phyloP scores from a whole-genome alignment of 1,284 basidiomycete genomes.

The Inonotus hispidus region DNA sequence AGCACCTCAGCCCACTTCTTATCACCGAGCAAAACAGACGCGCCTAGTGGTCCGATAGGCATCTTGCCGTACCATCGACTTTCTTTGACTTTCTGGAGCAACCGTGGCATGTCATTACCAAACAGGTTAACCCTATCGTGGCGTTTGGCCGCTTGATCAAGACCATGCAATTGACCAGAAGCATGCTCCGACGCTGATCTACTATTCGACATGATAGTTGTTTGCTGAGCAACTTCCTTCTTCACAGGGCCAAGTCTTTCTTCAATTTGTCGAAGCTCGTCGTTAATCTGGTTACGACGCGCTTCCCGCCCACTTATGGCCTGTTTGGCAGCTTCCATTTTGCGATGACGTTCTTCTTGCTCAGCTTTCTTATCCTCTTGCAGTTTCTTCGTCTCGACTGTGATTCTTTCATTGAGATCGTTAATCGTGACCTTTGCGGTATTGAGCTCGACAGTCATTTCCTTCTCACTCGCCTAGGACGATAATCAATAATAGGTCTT shows the following conservation, averaged over 20 bases:
- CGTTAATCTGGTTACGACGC: slow-evolving; percentile 28
- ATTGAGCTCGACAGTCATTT: slow-evolving; percentile 41
- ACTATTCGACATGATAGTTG: slow-evolving; percentile 26
- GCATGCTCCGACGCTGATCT: slow-evolving; percentile 38
- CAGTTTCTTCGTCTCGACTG: slow-evolving; percentile 48
- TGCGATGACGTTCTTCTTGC: slow-evolving; percentile 40
- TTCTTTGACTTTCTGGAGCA: slow-evolving; percentile 53
- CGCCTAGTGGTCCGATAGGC: slow-evolving; percentile 87
- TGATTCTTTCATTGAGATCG: slow-evolving; percentile 48
- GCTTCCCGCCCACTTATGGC: slow-evolving; percentile 36
- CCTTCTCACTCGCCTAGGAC: slow-evolving; percentile 39
- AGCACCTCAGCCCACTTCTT: slow-evolving; percentile 64
- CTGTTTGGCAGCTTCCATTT: slow-evolving; percentile 30
- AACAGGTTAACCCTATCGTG: slow-evolving; percentile 56
- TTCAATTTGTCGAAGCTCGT: slow-evolving; percentile 27
- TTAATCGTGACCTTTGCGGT: slow-evolving; percentile 41
- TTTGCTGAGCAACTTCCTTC: slow-evolving; percentile 27
- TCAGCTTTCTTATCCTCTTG: slow-evolving; percentile 54
- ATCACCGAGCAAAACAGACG: slow-evolving; percentile 75
- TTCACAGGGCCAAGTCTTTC: slow-evolving; percentile 26
- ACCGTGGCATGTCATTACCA: slow-evolving; percentile 54
- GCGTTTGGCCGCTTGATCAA: slow-evolving; percentile 36
- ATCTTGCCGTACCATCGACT: slow-evolving; percentile 59
- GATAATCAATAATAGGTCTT: neutral
- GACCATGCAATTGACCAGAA: slow-evolving; percentile 33